Conservation (phyloP, 441 rosid species). For the Codiaeum variegatum region DNA sequence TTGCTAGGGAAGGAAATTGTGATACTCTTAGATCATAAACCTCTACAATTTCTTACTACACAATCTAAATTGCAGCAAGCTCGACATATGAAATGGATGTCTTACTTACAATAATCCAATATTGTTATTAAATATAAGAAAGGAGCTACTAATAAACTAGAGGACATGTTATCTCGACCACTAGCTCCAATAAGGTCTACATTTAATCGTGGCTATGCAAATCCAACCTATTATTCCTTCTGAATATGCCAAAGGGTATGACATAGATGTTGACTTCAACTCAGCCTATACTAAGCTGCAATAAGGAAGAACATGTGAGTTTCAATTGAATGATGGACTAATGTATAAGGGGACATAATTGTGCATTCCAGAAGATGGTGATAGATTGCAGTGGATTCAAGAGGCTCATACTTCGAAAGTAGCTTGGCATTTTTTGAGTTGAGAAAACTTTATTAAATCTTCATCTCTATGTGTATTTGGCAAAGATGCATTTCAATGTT, state of each 20-base stretch:
- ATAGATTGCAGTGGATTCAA: not conserved
- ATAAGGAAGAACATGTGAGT: not conserved
- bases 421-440: no score
- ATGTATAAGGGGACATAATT: no score
- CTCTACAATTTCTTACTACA: not conserved
- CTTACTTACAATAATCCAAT: not conserved
- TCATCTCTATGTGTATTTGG: not conserved
- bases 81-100: conserved; percentile 9
- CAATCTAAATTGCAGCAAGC: not conserved
- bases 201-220: not conserved
- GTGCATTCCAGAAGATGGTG: not conserved
- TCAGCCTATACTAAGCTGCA: not conserved
- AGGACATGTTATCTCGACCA: no score
- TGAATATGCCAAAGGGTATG: not conserved
- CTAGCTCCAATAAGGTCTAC: not conserved
- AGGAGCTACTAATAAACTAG: not conserved
- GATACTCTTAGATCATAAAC: not conserved
- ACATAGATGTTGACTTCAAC: not conserved
- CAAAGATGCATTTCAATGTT: no score
- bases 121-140: not conserved
- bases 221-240: not conserved
- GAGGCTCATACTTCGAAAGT: not conserved
- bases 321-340: no score
- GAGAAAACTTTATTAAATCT: not conserved
- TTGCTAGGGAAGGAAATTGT: not conserved